A percentile compares a stretch with the other conserved stretches of the same genome.
Evolutionary conservation across 2,329 filamentous ascomycete species (phyloP).

Genomic region (Akanthomyces dipterigenus): DNA sequence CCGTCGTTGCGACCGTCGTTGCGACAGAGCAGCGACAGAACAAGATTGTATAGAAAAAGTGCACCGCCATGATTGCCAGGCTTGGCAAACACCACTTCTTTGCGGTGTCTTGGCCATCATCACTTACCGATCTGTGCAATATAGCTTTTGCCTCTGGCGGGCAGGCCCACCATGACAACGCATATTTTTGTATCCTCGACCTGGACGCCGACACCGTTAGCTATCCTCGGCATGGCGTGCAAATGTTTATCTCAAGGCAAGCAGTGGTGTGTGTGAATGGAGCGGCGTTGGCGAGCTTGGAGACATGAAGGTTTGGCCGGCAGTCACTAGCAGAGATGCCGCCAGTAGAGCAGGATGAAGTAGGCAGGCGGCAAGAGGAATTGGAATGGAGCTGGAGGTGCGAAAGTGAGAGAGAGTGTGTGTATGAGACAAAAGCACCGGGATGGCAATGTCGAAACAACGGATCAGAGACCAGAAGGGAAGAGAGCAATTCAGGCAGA

Average conservation of each 20-base stretch:
- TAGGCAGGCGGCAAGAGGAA: not conserved
- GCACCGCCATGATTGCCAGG: not conserved
- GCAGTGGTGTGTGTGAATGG: slow-evolving; percentile 3
- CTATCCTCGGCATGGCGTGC: slow-evolving; percentile 37
- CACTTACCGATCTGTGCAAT: slow-evolving; percentile 89
- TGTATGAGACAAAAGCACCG: not conserved
- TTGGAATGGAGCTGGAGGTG: not conserved
- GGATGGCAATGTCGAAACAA: not conserved
- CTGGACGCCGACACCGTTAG: slow-evolving; percentile 70
- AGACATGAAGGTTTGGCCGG: not conserved
- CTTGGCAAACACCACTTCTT: not conserved
- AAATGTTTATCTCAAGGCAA: not conserved
- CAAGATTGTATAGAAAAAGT: not conserved
- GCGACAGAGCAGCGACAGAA: not conserved
- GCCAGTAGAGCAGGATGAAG: too few relatives aligned
- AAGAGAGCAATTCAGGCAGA: slow-evolving; percentile 1
- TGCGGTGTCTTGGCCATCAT: slow-evolving; percentile 13
- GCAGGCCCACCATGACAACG: slow-evolving; percentile 97
- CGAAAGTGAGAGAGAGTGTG: not conserved
- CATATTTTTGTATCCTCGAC: slow-evolving; percentile 95
- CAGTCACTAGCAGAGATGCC: not conserved
- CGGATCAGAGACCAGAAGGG: slow-evolving; percentile 3
- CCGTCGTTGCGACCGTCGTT: not conserved
- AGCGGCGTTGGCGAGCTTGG: not conserved
- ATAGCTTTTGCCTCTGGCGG: slow-evolving; percentile 91